These are phyloP conservation scores for Trebouxia sp. DNA, from an alignment of 139 green algal species.

Conservation along the genomic window DNA sequence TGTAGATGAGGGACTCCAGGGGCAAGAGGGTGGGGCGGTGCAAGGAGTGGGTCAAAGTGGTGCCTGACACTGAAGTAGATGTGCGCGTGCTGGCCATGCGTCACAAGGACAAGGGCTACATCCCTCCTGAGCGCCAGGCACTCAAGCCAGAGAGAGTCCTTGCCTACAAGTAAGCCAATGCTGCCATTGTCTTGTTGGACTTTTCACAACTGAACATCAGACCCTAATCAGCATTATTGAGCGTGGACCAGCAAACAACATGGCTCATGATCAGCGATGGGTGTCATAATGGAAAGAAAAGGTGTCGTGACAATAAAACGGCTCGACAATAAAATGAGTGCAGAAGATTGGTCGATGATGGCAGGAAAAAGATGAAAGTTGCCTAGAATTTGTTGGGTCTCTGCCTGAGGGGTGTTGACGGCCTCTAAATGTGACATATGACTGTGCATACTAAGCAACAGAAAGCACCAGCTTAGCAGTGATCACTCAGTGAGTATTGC, in stretches of 20 bases:
- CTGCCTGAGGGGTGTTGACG: no score
- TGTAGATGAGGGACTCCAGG: not conserved
- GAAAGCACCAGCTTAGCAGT: not conserved
- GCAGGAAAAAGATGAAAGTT: no score
- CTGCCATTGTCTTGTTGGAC: not conserved
- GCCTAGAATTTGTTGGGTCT: no score
- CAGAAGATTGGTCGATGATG: no score
- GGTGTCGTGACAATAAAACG: no score
- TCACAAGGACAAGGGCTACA: conserved; percentile 24
- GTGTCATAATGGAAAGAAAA: no score
- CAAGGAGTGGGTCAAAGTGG: conserved; percentile 27
- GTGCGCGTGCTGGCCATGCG: conserved; percentile 26
- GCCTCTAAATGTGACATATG: no score
- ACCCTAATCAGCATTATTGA: no score
- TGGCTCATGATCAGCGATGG: no score
- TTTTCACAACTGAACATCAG: no score
- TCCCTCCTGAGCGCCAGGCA: not conserved
- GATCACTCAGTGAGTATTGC: not conserved
- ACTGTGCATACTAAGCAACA: not conserved
- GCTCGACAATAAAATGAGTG: no score
- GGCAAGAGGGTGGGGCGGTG: conserved; percentile 26
- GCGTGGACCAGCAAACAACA: no score
- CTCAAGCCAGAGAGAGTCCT: conserved; percentile 39
- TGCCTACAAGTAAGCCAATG: not conserved
- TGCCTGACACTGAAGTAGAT: not conserved